Evolutionary conservation across 495 filamentous ascomycete species (phyloP).

Genomic region (Talaromyces thailandensis): DNA sequence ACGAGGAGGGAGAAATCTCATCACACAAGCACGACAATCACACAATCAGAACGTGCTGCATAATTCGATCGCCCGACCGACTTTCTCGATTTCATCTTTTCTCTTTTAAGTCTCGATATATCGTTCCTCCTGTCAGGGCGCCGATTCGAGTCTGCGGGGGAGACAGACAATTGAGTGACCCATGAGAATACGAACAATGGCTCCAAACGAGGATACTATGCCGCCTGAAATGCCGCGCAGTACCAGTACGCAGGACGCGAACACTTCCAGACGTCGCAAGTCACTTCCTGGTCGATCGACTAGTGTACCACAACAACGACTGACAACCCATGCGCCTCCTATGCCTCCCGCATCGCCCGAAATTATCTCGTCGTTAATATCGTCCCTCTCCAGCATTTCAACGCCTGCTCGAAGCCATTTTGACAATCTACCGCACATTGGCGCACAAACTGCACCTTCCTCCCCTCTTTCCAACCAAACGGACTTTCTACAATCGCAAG

Average conservation of each 20-base stretch:
- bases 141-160: not conserved
- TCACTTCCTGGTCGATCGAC: conserved; percentile 25
- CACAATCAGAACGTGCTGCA: not conserved
- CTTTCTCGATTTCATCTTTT: not conserved
- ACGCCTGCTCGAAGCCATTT: conserved; percentile 65
- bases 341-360: conserved; percentile 68
- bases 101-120: not conserved
- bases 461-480: conserved; percentile 35
- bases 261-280: conserved; percentile 27
- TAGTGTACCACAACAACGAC: conserved; percentile 11
- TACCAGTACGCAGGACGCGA: conserved; percentile 5
- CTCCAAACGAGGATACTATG: not conserved
- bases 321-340: conserved; percentile 15
- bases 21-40: not conserved
- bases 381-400: conserved; percentile 81
- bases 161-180: not conserved
- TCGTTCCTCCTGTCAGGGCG: not conserved
- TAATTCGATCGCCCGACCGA: not conserved
- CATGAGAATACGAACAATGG: not conserved
- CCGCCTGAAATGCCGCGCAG: not conserved
- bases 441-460: conserved; percentile 36
- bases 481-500: conserved; percentile 9
- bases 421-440: conserved; percentile 48
- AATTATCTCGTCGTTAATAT: conserved; percentile 89
- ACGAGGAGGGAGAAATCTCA: not conserved